Base-by-base conservation (phyloP, 1,284 basidiomycete species). In the Ustanciosporium gigantosporum region DNA sequence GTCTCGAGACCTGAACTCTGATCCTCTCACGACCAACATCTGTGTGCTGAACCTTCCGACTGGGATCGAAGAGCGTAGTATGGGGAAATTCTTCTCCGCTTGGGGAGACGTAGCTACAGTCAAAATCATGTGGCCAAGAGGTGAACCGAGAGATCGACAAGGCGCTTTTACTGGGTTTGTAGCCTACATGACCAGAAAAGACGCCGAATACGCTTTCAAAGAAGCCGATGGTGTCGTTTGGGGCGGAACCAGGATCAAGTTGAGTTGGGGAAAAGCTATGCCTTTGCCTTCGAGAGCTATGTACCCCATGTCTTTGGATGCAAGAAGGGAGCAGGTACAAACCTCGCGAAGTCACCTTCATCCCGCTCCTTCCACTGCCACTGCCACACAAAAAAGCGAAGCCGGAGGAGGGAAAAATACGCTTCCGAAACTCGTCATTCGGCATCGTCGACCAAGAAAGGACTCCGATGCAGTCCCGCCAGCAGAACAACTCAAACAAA, bases 211-310 rank as follows among this genome's bases (percentile, higher is more conserved):
- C 27, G 93, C 92, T 2, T 81, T 94, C 16, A 85, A 87, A 19
- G 87, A 93, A 71, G 84, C 89, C 40, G 93, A 97, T 69, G 92
- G 92, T 0, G 86, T 87, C 51, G 88, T 91, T 39, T 97, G 92
- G 92, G 89, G 88, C 48, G 92, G 91, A 0, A 87, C 83, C 29
- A 78, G 89, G 20, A 80, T 98, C 16, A 84, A 89, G 21, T 88
- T 93, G 14, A 90, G 91, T 16, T 98, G 94, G 93, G 93, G 92
- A 68, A 97, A 96, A 78, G 88, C 90, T 2, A 89, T 97, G 15
- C 87, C 90, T 6, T 81, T 94, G 41, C 91, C 89, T 14, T 79
- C 83, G 0, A 20, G 51, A 13, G 36, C 59, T 9, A 35, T 47
- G 41, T 62, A 55, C 38, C 48, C 59, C 0, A 46, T 46, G 50